These are phyloP conservation scores for Drosera capensis DNA, from an alignment of 148 eudicot species.

Conservation along the genomic window DNA sequence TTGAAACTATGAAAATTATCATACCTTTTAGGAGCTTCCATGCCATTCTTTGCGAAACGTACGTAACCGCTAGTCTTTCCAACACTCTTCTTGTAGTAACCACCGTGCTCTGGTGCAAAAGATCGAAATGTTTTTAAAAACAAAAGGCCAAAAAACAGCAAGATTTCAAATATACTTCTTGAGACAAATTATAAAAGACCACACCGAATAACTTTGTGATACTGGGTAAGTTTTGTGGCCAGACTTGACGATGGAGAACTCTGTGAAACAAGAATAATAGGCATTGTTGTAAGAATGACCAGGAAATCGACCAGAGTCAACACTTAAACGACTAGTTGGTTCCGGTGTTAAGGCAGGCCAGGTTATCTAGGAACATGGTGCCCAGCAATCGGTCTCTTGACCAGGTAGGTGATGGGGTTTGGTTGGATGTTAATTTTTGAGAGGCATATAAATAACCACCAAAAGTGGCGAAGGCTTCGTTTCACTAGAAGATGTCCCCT, in stretches of 20 bases:
- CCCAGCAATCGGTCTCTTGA: no score
- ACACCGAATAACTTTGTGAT: not conserved
- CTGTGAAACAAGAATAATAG: no score
- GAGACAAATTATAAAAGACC: not conserved
- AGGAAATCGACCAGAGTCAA: no score
- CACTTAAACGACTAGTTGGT: no score
- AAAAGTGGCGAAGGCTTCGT: not conserved
- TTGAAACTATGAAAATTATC: no score
- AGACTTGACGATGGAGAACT: no score
- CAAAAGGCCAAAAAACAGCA: not conserved
- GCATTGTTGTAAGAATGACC: no score
- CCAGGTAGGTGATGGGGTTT: no score
- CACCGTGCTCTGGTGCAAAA: conserved; percentile 43
- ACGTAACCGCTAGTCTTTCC: conserved; percentile 71
- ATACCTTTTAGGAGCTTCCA: conserved; percentile 98
- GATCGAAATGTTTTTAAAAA: not conserved
- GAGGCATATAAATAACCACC: not conserved
- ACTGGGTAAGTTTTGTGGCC: not conserved
- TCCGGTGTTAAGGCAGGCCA: no score
- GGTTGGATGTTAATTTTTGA: no score
- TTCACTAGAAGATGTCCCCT: no score
- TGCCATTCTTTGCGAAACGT: conserved; percentile 71
- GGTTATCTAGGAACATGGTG: no score
- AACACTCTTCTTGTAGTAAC: conserved; percentile 76
- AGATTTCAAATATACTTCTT: not conserved